Evolutionary conservation across 1,284 basidiomycete genomes (phyloP), one percentile per base, ranked within the genome.

Genomic region (Papiliotrema laurentii): DNA sequence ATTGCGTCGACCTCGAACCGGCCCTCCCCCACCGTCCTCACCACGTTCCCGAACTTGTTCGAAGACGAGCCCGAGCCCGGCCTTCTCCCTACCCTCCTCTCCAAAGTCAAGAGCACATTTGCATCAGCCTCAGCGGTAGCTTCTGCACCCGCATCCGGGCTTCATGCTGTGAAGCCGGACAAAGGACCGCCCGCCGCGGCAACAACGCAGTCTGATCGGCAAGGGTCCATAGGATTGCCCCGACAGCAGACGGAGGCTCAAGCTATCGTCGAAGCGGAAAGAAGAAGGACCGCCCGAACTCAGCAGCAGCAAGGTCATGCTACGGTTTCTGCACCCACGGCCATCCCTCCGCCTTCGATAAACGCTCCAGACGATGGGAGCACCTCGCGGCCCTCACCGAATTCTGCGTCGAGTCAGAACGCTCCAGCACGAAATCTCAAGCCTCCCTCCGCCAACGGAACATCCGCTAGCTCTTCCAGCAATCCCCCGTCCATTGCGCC

Each of bases 31-130:
- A 42, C 55, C 13, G 54, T 47, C 6, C 55, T 74, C 28, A 74
- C 72, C 9, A 73, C 68, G 5, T 74, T 74, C 45, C 72, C 72
- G 4, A 65, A 68, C 28, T 64, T 66, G 1, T 73, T 72, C 56
- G 56, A 64, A 16, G 72, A 74, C 46, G 72, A 72, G 49, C 69
- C 65, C 14, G 72, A 74, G 53, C 66, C 66, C 28, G 71, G 68
- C 2, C 57, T 73, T n/a, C 55, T 74, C 7, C 71, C 71, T 3
- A 53, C 66, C 14, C 40, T 74, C 14, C 54, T 74, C 28, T 72
- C 70, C 5, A 73, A 71, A 45, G 69, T 74, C 47, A 70, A 72
- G 49, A 66, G 64, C 41, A 69, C 69, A 0, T 73, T 74, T 48
- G 45, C 58, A 1, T 51, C 59, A 5, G 34, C 58, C 18, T 47